Evolutionary conservation across 495 filamentous ascomycete genomes (phyloP), one percentile per base, ranked within the genome.

Genomic region (Acidomyces sp.): DNA sequence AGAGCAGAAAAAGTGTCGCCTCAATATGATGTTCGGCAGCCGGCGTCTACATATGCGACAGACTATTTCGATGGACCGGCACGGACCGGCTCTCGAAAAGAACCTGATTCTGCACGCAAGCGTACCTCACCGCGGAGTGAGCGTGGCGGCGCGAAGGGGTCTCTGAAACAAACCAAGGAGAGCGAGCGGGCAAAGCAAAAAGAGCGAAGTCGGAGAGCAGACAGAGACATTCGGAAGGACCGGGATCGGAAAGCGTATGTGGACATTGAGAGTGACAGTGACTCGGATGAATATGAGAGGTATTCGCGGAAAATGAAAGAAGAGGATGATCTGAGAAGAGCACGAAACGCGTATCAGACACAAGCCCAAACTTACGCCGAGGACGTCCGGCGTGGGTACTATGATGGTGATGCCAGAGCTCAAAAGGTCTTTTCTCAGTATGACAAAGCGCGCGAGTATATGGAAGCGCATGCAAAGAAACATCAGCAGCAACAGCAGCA

Each of bases 1-100:
- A 37, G 48, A 12, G 39, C 9, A 2, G 29, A 20, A 6, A 16
- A 23, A 4, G 20, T 27, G 16, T 46, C 43, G n/a, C 48, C 42
- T 6, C 21, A 22, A 11, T 46, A 46, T 22, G 48, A 51, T 23
- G 48, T 42, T 23, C 21, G 43, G 7, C 27, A 24, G 21, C 47
- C 47, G 11, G 36, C 35, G 7, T 4, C 27, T 19, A 23, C 34
- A 2, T 29, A 35, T 28, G 27, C 10, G 9, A 26, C 36, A 11
- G 48, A 51, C 27, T 46, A 51, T 43, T 51, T 51, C 34, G 43
- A 51, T 18, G 26, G 26, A 29, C 26, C 9, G 36, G 36, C 47
- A 1, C 45, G 41, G 13, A 24, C 36, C 9, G 27, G 34, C 24
- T 16, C 48, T 11, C 17, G 48, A 18, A 46, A 46, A 26, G 30